phyloP scores from a whole-genome alignment of 1,284 basidiomycete species.

The Cerrena zonata region DNA sequence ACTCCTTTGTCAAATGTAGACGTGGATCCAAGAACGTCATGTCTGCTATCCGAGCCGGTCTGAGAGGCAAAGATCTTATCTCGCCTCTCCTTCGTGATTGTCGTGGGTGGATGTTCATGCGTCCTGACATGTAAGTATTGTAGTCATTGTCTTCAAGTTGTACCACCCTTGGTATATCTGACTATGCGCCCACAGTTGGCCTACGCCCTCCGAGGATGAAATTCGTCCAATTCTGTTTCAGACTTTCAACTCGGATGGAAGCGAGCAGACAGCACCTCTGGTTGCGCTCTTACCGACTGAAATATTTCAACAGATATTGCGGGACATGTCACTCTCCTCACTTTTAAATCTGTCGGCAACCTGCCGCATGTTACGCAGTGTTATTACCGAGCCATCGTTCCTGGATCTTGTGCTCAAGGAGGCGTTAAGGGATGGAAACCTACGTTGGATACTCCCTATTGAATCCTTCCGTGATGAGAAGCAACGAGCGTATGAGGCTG shows the following conservation, averaged over 20 bases:
- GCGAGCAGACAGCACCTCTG: too few relatives aligned
- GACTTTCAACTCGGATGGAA: not conserved
- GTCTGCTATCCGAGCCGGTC: conserved; percentile 3
- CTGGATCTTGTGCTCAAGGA: not conserved
- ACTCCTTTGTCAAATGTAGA: conserved; percentile 3
- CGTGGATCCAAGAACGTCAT: conserved; percentile 4
- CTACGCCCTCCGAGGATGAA: not conserved
- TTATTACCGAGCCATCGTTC: not conserved
- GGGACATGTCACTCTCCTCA: not conserved
- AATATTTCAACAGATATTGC: not conserved
- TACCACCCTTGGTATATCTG: not conserved
- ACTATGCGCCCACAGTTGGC: conserved; percentile 3
- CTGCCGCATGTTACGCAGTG: not conserved
- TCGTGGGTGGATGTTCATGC: conserved; percentile 12
- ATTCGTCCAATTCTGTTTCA: not conserved
- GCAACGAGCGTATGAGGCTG: conserved; percentile 4
- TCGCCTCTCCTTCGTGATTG: conserved; percentile 8
- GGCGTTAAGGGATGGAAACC: conserved; percentile 1
- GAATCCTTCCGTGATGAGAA: conserved; percentile 4
- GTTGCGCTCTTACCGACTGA: not conserved
- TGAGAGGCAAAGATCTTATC: conserved; percentile 7
- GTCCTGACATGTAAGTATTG: conserved; percentile 10
- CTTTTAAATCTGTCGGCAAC: not conserved
- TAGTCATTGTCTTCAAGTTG: too few relatives aligned
- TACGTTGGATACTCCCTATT: conserved; percentile 8